A percentile compares a stretch with the other conserved stretches of the same genome.
Conservation (phyloP, 805 yeast species). For the Hermanozyma aechmeae region DNA sequence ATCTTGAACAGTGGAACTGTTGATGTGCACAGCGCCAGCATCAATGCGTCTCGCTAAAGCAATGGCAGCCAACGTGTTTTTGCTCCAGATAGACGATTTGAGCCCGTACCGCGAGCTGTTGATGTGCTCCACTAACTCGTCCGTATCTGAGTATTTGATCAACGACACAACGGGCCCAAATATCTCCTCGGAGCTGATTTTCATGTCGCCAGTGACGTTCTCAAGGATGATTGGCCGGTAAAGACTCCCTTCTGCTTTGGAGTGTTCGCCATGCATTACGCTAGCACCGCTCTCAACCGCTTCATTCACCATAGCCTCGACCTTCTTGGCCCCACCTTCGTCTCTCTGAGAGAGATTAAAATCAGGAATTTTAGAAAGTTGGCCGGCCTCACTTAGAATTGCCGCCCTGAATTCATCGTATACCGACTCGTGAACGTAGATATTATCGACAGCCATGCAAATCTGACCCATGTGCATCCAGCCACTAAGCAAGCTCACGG, state of each 20-base stretch:
- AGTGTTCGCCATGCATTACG: slow-evolving; percentile 14
- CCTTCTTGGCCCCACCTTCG: slow-evolving; percentile 10
- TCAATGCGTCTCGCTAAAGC: slow-evolving; percentile 24
- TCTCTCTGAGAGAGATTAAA: slow-evolving; percentile 21
- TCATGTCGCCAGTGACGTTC: slow-evolving; percentile 20
- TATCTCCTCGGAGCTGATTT: slow-evolving; percentile 20
- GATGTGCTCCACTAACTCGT: slow-evolving; percentile 2
- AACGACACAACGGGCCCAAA: slow-evolving; percentile 37
- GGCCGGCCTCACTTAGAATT: slow-evolving; percentile 10
- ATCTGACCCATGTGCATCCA: slow-evolving; percentile 40
- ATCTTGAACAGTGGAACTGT: slow-evolving; percentile 22
- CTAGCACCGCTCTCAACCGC: slow-evolving; percentile 31
- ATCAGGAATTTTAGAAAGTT: slow-evolving; percentile 11
- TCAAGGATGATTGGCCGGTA: slow-evolving; percentile 22
- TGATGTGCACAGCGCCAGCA: slow-evolving; percentile 33
- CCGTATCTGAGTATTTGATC: slow-evolving; percentile 12
- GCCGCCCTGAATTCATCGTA: slow-evolving; percentile 18
- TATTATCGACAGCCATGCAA: slow-evolving; percentile 37
- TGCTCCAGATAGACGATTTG: slow-evolving; percentile 35
- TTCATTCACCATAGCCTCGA: slow-evolving; percentile 19
- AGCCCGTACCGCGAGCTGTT: slow-evolving; percentile 22
- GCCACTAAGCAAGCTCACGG: slow-evolving; percentile 18
- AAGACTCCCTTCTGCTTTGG: slow-evolving; percentile 1
- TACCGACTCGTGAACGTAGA: slow-evolving; percentile 24
- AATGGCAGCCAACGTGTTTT: slow-evolving; percentile 23